A percentile compares a stretch with the other conserved stretches of the same genome.
phyloP scores from a whole-genome alignment of 106 monocot species.

The Dioscorea dumetorum region DNA sequence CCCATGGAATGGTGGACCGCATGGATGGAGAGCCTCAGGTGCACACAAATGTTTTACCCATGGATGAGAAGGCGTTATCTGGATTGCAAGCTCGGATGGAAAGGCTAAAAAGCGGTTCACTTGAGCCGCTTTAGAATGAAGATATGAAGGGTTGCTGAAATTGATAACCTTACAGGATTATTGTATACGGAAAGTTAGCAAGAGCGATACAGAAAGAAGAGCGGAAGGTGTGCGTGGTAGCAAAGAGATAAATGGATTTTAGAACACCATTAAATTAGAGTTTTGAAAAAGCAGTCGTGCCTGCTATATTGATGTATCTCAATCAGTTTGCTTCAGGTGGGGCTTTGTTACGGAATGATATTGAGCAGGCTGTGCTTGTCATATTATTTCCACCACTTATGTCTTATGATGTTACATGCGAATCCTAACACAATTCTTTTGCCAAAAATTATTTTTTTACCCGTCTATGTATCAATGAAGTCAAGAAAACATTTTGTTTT shows the following conservation, averaged over 20 bases:
- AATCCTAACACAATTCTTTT: too few species aligned
- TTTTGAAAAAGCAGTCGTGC: neutral
- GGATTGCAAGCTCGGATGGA: slow-evolving; percentile 96
- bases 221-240: neutral
- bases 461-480: too few species aligned
- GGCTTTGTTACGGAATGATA: neutral
- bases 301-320: neutral
- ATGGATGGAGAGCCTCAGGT: slow-evolving; percentile 22
- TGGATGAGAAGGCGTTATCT: slow-evolving; percentile 96
- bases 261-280: neutral
- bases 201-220: too few species aligned
- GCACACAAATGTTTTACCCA: slow-evolving; percentile 46
- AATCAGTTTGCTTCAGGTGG: neutral
- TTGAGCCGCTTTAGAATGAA: slow-evolving; percentile 55
- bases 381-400: neutral
- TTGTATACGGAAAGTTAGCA: neutral
- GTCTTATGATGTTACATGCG: neutral
- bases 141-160: neutral
- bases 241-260: neutral
- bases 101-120: slow-evolving; percentile 81
- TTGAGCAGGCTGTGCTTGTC: neutral
- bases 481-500: too few species aligned
- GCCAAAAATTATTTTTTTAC: too few species aligned
- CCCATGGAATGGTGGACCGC: slow-evolving; percentile 14
- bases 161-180: neutral